phyloP scores from a whole-genome alignment of 345 rosid genomes.

The Sonneratia alba region DNA sequence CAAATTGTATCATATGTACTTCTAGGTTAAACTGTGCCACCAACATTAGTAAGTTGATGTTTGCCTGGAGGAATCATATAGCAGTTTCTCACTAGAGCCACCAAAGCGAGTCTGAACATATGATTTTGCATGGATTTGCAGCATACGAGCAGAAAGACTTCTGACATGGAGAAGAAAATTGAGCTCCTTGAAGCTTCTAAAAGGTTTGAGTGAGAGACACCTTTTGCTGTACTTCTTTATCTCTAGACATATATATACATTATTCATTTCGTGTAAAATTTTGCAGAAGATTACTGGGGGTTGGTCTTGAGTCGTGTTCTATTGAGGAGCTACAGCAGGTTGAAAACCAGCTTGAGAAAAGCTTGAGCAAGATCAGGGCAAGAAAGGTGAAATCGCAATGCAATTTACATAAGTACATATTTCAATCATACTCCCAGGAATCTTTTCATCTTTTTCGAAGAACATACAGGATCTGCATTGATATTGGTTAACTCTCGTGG shows the following conservation, averaged over 20 bases:
- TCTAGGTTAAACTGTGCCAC: too few species aligned
- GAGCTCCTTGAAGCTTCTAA: conserved; percentile 56
- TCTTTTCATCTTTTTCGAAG: not conserved
- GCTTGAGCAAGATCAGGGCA: conserved; percentile 64
- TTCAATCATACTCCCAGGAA: not conserved
- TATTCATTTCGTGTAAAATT: not conserved
- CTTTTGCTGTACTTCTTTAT: not conserved
- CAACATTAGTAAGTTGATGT: not conserved
- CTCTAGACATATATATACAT: too few species aligned
- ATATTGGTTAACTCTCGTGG: too few species aligned
- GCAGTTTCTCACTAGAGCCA: not conserved
- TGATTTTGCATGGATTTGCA: conserved; percentile 15
- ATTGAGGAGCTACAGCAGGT: conserved; percentile 56
- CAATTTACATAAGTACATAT: not conserved
- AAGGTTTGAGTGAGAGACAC: conserved; percentile 23
- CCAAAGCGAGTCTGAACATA: not conserved
- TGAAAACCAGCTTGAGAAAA: conserved; percentile 66
- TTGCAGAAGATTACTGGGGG: conserved; percentile 63
- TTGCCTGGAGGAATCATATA: not conserved
- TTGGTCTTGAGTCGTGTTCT: conserved; percentile 53
- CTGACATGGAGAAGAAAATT: conserved; percentile 51
- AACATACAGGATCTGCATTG: too few species aligned
- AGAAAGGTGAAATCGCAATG: conserved; percentile 43
- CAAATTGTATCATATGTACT: too few species aligned
- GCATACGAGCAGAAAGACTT: conserved; percentile 32